Conservation (phyloP, 345 rosid species). For the Lumnitzera racemosa region DNA sequence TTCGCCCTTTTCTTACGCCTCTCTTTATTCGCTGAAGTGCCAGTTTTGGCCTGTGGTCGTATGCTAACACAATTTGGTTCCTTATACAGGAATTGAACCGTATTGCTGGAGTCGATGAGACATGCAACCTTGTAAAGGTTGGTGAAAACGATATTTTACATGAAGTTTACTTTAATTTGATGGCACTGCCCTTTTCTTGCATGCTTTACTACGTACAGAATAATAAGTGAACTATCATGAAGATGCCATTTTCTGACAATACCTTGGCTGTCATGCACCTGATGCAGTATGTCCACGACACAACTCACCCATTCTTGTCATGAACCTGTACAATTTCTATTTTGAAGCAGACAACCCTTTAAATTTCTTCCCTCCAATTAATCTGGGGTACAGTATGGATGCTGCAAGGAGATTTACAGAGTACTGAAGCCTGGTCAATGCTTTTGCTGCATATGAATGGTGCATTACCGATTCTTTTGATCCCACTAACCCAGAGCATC, state of each 20-base stretch:
- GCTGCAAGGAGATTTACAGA: slow-evolving; percentile 95
- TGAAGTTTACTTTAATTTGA: neutral
- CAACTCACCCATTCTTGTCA: no score
- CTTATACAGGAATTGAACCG: slow-evolving; percentile 69
- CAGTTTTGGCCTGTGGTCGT: neutral
- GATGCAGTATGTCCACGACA: slow-evolving; percentile 67
- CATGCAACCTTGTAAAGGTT: slow-evolving; percentile 93
- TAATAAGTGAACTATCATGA: slow-evolving; percentile 32
- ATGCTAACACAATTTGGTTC: slow-evolving; percentile 3
- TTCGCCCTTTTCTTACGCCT: neutral
- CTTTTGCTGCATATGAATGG: slow-evolving; percentile 95
- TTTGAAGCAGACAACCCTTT: no score
- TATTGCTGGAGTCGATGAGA: slow-evolving; percentile 70
- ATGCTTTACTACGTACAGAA: neutral
- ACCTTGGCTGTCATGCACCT: slow-evolving; percentile 94
- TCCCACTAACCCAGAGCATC: slow-evolving; percentile 65
- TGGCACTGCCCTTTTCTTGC: neutral
- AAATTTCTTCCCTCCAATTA: no score
- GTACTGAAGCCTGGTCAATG: slow-evolving; percentile 89
- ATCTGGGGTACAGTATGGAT: slow-evolving; percentile 58
- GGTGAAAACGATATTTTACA: slow-evolving; percentile 6
- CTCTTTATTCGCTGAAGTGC: neutral
- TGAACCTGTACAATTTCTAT: neutral
- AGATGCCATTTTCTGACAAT: slow-evolving; percentile 91
- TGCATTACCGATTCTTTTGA: slow-evolving; percentile 92